Conservation (phyloP, 1,139 yeast species). For the Blastobotrys indianensis region DNA sequence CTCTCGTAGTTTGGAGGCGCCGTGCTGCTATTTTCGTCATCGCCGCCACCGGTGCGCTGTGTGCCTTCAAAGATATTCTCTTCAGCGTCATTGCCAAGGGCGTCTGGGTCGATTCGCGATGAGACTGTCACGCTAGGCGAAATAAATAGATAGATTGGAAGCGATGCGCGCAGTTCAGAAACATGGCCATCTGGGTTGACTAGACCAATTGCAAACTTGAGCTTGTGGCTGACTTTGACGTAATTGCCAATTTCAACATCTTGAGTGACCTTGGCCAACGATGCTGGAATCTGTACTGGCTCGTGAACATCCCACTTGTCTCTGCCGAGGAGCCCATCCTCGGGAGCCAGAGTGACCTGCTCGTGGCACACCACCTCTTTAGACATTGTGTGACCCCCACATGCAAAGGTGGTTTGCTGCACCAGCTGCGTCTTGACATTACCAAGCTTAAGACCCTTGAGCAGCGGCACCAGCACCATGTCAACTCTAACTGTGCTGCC, state of each 20-base stretch:
- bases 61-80: conserved; percentile 21
- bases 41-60: conserved; percentile 18
- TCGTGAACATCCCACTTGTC: conserved; percentile 79
- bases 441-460: conserved; percentile 77
- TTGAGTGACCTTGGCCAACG: conserved; percentile 71
- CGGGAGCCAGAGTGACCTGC: conserved; percentile 41
- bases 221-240: conserved; percentile 65
- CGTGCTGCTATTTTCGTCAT: conserved; percentile 10
- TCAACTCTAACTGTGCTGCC: conserved; percentile 74
- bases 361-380: conserved; percentile 56
- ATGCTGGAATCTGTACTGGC: conserved; percentile 58
- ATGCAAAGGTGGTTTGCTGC: conserved; percentile 40
- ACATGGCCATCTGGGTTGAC: conserved; percentile 70
- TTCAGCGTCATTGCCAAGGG: conserved; percentile 17
- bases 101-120: conserved; percentile 41
- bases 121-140: conserved; percentile 69
- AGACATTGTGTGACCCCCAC: conserved; percentile 36
- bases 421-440: conserved; percentile 57
- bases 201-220: conserved; percentile 58
- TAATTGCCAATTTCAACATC: conserved; percentile 60
- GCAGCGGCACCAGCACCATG: conserved; percentile 67
- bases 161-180: conserved; percentile 68
- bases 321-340: conserved; percentile 34
- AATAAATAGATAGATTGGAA: conserved; percentile 62
- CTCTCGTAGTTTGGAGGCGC: conserved; percentile 90